Base-by-base conservation (phyloP, 441 rosid species). In the Populus hybrid region DNA sequence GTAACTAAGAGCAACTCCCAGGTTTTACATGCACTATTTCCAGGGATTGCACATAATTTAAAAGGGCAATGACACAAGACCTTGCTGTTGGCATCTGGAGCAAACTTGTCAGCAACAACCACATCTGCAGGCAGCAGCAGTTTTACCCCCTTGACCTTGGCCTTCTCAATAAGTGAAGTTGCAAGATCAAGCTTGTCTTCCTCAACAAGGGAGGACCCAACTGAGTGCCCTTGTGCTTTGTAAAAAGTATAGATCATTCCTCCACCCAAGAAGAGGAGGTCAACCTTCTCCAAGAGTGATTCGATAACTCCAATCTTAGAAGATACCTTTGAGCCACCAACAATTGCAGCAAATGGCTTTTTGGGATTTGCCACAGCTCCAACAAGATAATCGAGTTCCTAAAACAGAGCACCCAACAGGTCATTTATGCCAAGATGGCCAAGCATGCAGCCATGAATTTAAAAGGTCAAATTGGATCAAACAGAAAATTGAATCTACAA, bases 381-480 rank as follows among this genome's bases (percentile, higher is more conserved):
- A 40, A 92, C 98, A 77, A 95, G 99, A 86, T 95, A 95, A 66
- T 93, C 98, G 76, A 95, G 93, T 88, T 95, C 99, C 99, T 94
- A 76, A 76, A 70, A 80, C 64, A 67, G 35, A 82, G 75, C 28
- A 72, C 3, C 26, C 9, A 16, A 28, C 63, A 50, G 8, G 21
- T 18, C 63, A 20, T 9, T 5, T 9, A 28, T 65, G 24, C 68
- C 21, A 65, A 20, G 8, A 10, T 65, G 61, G 21, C 8, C 61
- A 65, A 65, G 18, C 12, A 65, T 65, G 28, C 68, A 65, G 68
- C 68, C 68, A 24, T 54, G 61, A 54, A 54, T 54, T 54, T 54
- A 18, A 54, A 6, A 54, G 61, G 61, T 18, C 61, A 54, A 54
- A 54, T 54, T 16, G 61, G n/a, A 54, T 54, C 21, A 16, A 54